Evolutionary conservation across 148 eudicot species (phyloP).

Genomic region (Nepenthes mirabilis): DNA sequence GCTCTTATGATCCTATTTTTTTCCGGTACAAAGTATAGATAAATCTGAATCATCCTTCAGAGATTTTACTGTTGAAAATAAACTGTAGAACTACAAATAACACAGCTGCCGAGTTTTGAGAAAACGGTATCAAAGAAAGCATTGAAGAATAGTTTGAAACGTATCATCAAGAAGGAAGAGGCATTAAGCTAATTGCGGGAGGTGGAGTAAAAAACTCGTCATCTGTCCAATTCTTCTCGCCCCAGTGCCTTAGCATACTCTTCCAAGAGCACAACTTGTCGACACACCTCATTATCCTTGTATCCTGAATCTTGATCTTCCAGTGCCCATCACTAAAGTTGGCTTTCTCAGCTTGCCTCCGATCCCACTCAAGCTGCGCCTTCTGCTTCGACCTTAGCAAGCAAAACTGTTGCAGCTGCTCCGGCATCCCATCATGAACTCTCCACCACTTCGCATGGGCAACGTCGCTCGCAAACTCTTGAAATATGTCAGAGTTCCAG

Average conservation of each 20-base stretch:
- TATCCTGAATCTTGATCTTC: slow-evolving; percentile 39
- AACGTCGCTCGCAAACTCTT: slow-evolving; percentile 76
- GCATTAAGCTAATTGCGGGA: slow-evolving; percentile 18
- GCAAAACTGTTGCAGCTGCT: slow-evolving; percentile 47
- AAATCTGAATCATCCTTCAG: no score
- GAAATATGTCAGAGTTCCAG: slow-evolving; percentile 52
- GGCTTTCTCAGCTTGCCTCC: slow-evolving; percentile 59
- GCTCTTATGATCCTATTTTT: no score
- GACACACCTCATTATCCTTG: slow-evolving; percentile 46
- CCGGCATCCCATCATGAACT: slow-evolving; percentile 77
- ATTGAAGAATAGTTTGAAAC: no score
- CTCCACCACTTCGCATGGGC: slow-evolving; percentile 79
- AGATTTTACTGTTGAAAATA: no score
- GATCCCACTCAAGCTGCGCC: slow-evolving; percentile 69
- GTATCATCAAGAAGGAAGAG: slow-evolving; percentile 7
- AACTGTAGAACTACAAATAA: no score
- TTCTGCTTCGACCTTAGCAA: slow-evolving; percentile 42
- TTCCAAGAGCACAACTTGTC: slow-evolving; percentile 69
- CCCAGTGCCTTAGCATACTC: slow-evolving; percentile 79
- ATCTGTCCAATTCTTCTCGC: slow-evolving; percentile 55
- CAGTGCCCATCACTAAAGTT: slow-evolving; percentile 66
- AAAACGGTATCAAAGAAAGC: no score
- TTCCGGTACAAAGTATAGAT: no score
- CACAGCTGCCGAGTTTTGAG: no score
- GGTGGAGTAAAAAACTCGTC: slow-evolving; percentile 18